phyloP scores from a whole-genome alignment of 2,329 filamentous ascomycete species.

The Tolypocladium capitatum region DNA sequence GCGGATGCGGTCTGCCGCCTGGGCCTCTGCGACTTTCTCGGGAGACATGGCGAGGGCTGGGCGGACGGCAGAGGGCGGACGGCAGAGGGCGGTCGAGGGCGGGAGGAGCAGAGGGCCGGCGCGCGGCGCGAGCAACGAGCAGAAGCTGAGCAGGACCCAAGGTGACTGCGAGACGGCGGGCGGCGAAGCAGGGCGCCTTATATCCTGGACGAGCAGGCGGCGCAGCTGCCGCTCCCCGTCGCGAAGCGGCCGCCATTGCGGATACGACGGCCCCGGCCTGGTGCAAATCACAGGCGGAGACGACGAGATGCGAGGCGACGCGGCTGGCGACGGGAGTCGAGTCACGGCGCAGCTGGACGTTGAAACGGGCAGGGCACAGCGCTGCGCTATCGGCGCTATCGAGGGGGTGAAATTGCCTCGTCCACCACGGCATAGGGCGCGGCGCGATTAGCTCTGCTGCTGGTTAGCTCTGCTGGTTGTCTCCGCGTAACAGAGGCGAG shows the following conservation, averaged over 20 bases:
- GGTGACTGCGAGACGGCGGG: neutral
- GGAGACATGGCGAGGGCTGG: slow-evolving; percentile 3
- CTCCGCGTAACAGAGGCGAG: neutral
- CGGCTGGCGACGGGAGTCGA: neutral
- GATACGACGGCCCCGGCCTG: no score
- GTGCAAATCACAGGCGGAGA: no score
- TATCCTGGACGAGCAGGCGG: no score
- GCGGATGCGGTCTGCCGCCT: slow-evolving; percentile 16
- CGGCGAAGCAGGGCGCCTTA: neutral
- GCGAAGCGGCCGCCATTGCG: neutral
- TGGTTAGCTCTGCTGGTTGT: neutral
- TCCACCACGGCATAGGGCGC: no score
- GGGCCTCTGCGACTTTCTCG: slow-evolving; percentile 5
- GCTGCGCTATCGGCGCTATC: no score
- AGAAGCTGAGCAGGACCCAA: neutral
- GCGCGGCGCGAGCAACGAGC: neutral
- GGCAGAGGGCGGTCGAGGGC: neutral
- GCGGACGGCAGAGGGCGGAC: neutral
- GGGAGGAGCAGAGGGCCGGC: neutral
- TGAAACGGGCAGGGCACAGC: neutral
- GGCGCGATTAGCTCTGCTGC: no score
- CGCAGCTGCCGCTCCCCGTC: neutral
- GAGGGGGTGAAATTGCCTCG: no score
- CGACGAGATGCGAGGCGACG: no score
- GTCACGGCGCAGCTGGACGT: neutral